Base-by-base conservation (phyloP, 208 protist genomes). In the Crithidia sp. region DNA sequence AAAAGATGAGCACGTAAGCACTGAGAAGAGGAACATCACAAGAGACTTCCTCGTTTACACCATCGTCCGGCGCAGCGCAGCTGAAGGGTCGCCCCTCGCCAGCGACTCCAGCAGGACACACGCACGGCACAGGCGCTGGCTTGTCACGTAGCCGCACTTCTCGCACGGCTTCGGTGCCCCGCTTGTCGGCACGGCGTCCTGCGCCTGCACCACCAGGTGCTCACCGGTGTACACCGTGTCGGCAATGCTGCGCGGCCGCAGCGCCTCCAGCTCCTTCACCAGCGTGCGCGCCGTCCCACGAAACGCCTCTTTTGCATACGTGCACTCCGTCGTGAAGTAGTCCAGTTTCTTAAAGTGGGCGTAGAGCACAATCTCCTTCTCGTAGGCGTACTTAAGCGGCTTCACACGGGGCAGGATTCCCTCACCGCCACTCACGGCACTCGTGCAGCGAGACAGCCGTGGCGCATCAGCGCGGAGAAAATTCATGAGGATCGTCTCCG, bases 301-400 rank as follows among this genome's bases (percentile, higher is more conserved):
- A 74, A 98, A 99, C 7, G 98, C 98, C 69, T 98, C 97, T 37
- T 97, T 97, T 13, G 95, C 90, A 74, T 99, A 99, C 4, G 94
- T 97, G 86, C 98, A 99, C 80, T 99, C 98, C 4, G 98, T 99
- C 2, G 94, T 96, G 74, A 99, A 99, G 88, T 99, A 99, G 79
- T 99, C 95, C 12, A 99, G 88, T 69, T 98, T 89, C 68, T 99
- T 98, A 60, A 98, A 98, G 81, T 99, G 96, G 4, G 98, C 98
- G 76, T 99, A 99, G 65, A 99, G 86, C 9, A 99, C 98, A 76
- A 99, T 99, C 63, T 99, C 98, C 82, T 99, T 99, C 76, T 99
- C 92, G 79, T 99, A 99, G 13, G 93, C 91, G 82, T 98, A 98
- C 79, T 99, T 99, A 63, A 99, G 94, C 50, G 98, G 98, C 86